Evolutionary conservation across 331 rosid species (phyloP).

Genomic region (Quercus lobata): DNA sequence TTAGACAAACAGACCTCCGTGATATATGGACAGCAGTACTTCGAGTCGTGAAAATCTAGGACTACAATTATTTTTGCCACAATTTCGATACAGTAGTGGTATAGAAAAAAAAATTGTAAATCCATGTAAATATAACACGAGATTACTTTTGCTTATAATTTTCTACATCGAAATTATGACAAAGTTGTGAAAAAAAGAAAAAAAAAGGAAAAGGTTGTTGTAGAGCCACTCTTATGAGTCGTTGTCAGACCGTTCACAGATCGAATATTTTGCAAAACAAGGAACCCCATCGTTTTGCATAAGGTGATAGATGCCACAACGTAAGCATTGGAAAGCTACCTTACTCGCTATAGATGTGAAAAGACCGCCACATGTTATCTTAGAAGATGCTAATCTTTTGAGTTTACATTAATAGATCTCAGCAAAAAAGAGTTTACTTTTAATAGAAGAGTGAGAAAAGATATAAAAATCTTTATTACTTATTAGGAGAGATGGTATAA

Average conservation of each 20-base stretch:
- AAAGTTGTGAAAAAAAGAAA: background rate
- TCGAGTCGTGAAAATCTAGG: too few relatives aligned
- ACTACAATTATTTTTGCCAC: too few relatives aligned
- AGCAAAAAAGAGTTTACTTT: too few relatives aligned
- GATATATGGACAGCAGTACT: background rate
- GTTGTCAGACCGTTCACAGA: conserved; percentile 10
- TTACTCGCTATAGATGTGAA: background rate
- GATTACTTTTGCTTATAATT: too few relatives aligned
- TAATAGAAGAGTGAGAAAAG: too few relatives aligned
- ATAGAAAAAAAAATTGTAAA: too few relatives aligned
- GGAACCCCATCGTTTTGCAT: background rate
- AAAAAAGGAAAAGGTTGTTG: background rate
- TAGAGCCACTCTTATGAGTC: background rate
- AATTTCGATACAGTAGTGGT: too few relatives aligned
- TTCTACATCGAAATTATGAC: background rate
- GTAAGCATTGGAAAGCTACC: conserved; percentile 10
- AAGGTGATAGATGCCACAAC: conserved; percentile 42
- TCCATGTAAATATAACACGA: too few relatives aligned
- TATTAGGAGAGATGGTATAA: too few relatives aligned
- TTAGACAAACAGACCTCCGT: background rate
- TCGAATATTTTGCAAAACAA: conserved; percentile 13
- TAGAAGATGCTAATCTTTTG: too few relatives aligned
- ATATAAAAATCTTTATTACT: too few relatives aligned
- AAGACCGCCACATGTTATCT: background rate
- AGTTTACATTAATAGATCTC: too few relatives aligned